phyloP scores from a whole-genome alignment of 2,329 filamentous ascomycete genomes.

The Emergomyces pasteurianus region DNA sequence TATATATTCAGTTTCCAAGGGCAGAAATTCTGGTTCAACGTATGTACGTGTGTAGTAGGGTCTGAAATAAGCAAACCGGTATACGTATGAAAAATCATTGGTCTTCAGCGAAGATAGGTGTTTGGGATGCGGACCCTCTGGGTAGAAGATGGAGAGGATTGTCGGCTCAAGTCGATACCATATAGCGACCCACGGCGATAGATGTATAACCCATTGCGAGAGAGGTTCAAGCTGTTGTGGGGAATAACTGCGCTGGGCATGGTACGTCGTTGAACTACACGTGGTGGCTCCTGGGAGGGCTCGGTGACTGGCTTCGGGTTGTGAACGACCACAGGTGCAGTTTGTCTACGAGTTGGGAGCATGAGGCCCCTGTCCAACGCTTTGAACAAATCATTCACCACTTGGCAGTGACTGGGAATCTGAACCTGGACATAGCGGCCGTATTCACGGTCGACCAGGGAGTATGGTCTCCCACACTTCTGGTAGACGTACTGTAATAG shows the following conservation, averaged over 20 bases:
- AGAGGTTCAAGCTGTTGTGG: not conserved
- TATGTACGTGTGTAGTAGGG: not conserved
- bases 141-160: not conserved
- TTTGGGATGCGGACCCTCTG: not conserved
- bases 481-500: conserved; percentile 26
- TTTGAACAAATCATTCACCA: conserved; percentile 27
- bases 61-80: not conserved
- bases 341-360: conserved; percentile 1
- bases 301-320: not conserved
- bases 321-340: conserved; percentile 5
- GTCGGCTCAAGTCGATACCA: not conserved
- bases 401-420: conserved; percentile 27
- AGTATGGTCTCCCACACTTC: conserved; percentile 28
- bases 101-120: not conserved
- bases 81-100: not conserved
- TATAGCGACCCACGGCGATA: not conserved
- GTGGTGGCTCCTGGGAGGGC: not conserved
- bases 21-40: not conserved
- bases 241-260: not conserved
- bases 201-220: not conserved
- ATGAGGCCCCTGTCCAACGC: conserved; percentile 32
- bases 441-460: conserved; percentile 30
- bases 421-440: conserved; percentile 29
- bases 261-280: not conserved
- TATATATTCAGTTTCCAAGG: not conserved